A percentile compares a stretch with the other conserved stretches of the same genome.
Conservation (phyloP, 2,329 filamentous ascomycete species). For the Sporothrix globosa region DNA sequence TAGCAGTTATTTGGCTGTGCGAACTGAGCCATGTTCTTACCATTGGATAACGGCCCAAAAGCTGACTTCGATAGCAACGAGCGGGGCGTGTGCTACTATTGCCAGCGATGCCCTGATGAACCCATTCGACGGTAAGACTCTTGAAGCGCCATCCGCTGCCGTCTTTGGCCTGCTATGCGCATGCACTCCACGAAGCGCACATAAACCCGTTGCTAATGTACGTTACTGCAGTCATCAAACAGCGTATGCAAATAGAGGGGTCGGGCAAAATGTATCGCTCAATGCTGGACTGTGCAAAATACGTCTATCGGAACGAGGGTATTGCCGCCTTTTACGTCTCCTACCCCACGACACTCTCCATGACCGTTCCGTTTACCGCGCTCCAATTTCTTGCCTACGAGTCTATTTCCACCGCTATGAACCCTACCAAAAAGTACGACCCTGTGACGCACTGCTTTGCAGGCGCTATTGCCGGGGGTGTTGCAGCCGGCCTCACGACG, state of each 20-base stretch:
- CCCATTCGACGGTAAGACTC: conserved; percentile 83
- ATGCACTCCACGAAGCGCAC: not conserved
- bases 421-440: conserved; percentile 83
- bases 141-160: not conserved
- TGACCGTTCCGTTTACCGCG: conserved; percentile 98
- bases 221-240: conserved; percentile 81
- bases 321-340: conserved; percentile 95
- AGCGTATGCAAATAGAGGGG: conserved; percentile 97
- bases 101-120: conserved; percentile 99
- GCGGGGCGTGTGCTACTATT: conserved; percentile 92
- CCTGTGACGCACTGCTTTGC: conserved; percentile 92
- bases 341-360: conserved; percentile 95
- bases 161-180: not conserved
- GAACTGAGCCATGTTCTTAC: not conserved
- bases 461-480: conserved; percentile 87
- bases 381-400: conserved; percentile 98
- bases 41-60: not conserved
- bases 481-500: conserved; percentile 91
- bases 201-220: not conserved
- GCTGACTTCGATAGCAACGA: conserved; percentile 65
- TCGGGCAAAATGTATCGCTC: conserved; percentile 85
- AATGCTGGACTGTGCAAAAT: conserved; percentile 81
- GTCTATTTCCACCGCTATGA: conserved; percentile 91
- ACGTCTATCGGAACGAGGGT: conserved; percentile 86
- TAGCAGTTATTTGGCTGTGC: not conserved